Evolutionary conservation across 306 rosid species (phyloP).

Genomic region (Dalbergia oliveri): DNA sequence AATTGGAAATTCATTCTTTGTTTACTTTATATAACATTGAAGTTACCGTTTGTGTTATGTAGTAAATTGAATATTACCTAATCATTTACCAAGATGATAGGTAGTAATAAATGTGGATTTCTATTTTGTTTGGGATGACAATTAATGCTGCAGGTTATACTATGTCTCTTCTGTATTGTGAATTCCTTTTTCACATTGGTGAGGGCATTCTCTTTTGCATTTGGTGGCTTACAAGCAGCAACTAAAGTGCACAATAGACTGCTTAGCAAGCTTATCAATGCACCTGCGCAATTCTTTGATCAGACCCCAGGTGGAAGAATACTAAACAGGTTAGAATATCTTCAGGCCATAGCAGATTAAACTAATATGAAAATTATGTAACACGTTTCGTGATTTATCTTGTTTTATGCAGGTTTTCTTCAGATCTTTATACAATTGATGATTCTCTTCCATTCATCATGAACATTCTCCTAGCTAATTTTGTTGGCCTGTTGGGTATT

Average conservation of each 20-base stretch:
- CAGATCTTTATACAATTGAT: slow-evolving; percentile 95
- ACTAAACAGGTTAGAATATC: slow-evolving; percentile 75
- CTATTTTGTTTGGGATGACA: slow-evolving; percentile 40
- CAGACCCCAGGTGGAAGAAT: slow-evolving; percentile 94
- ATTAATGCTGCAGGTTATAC: slow-evolving; percentile 70
- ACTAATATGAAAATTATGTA: slow-evolving; percentile 21
- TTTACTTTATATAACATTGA: slow-evolving; percentile 15
- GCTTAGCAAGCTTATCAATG: slow-evolving; percentile 75
- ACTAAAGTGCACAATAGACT: slow-evolving; percentile 80
- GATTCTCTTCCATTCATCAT: slow-evolving; percentile 96
- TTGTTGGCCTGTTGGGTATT: slow-evolving; percentile 91
- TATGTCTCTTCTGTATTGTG: slow-evolving; percentile 76
- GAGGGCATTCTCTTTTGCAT: slow-evolving; percentile 97
- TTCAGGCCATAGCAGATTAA: slow-evolving; percentile 40
- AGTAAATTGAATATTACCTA: slow-evolving; percentile 17
- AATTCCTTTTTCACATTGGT: slow-evolving; percentile 88
- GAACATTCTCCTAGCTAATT: slow-evolving; percentile 95
- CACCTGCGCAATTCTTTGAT: slow-evolving; percentile 87
- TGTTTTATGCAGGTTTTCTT: slow-evolving; percentile 79
- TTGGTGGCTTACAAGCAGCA: slow-evolving; percentile 94
- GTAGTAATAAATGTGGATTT: slow-evolving; percentile 13
- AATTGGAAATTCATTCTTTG: neutral
- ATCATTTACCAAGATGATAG: neutral
- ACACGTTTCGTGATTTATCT: slow-evolving; percentile 29
- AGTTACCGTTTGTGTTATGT: neutral